These are phyloP conservation scores for Themeda triandra DNA, from an alignment of 176 grass and related monocot genomes.

Conservation along the genomic window DNA sequence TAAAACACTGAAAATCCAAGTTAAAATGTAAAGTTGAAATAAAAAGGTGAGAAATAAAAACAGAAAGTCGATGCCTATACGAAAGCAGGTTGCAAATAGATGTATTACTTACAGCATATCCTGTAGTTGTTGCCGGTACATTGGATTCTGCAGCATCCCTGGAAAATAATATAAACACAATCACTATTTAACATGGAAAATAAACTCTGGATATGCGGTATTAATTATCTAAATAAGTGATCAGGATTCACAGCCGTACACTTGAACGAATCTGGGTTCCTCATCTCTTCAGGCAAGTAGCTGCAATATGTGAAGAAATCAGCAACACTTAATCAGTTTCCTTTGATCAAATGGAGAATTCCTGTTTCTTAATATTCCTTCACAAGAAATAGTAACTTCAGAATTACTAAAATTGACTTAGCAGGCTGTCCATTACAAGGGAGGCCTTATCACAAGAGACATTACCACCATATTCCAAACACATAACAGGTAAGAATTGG, in stretches of 20 bases:
- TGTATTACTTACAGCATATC: constrained; percentile 96
- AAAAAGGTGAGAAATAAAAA: neutral
- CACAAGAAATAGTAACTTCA: constrained; percentile 1
- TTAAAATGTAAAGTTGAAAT: neutral
- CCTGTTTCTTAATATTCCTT: neutral
- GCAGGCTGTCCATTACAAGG: neutral
- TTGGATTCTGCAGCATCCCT: constrained; percentile 97
- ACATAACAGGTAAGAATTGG: neutral
- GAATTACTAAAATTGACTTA: constrained; percentile 13
- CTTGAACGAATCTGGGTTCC: constrained; percentile 89
- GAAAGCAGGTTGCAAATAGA: constrained; percentile 6
- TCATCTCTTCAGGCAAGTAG: constrained; percentile 98
- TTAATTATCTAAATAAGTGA: constrained; percentile 8
- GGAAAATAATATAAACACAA: constrained; percentile 38
- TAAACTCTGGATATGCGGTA: constrained; percentile 6
- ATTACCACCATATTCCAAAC: neutral
- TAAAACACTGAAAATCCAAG: neutral
- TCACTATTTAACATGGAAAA: constrained; percentile 22
- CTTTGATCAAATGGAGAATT: constrained; percentile 9
- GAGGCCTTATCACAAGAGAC: neutral
- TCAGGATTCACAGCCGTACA: constrained; percentile 43
- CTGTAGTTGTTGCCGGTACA: constrained; percentile 89
- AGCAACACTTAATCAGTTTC: constrained; percentile 18
- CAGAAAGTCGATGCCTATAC: constrained; percentile 14
- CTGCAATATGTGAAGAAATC: constrained; percentile 56